phyloP scores from a whole-genome alignment of 2,329 filamentous ascomycete genomes.

The Trichoderma sp. region DNA sequence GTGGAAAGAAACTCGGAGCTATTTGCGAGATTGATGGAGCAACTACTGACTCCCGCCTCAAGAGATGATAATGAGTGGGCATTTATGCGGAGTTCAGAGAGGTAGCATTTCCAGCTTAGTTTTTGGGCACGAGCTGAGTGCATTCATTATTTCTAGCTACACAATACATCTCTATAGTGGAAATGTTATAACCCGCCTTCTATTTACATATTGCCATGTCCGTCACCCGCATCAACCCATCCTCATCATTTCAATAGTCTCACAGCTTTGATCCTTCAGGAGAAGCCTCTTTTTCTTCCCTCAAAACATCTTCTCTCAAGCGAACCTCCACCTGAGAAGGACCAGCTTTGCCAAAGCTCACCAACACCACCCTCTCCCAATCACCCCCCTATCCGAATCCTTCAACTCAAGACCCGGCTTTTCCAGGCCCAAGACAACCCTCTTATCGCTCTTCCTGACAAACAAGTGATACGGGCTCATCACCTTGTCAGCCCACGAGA shows the following conservation, averaged over 20 bases:
- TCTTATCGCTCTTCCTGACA: conserved; percentile 45
- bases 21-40: background rate
- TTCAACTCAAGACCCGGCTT: conserved; percentile 58
- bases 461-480: conserved; percentile 57
- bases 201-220: background rate
- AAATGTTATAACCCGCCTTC: background rate
- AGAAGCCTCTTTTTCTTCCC: conserved; percentile 44
- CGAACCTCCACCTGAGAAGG: conserved; percentile 57
- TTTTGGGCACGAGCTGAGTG: background rate
- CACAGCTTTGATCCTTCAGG: conserved; percentile 32
- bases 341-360: conserved; percentile 53
- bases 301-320: conserved; percentile 50
- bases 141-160: background rate
- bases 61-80: background rate
- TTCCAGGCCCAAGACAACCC: conserved; percentile 58
- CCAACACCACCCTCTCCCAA: conserved; percentile 58
- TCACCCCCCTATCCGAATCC: conserved; percentile 55
- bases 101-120: background rate
- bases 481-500: conserved; percentile 62
- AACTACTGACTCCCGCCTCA: background rate
- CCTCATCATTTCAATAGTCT: background rate
- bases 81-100: background rate
- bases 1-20: background rate
- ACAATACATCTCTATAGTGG: background rate
- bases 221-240: background rate